Evolutionary conservation across 129 eudicot species (phyloP).

Genomic region (Flaveria linearis): DNA sequence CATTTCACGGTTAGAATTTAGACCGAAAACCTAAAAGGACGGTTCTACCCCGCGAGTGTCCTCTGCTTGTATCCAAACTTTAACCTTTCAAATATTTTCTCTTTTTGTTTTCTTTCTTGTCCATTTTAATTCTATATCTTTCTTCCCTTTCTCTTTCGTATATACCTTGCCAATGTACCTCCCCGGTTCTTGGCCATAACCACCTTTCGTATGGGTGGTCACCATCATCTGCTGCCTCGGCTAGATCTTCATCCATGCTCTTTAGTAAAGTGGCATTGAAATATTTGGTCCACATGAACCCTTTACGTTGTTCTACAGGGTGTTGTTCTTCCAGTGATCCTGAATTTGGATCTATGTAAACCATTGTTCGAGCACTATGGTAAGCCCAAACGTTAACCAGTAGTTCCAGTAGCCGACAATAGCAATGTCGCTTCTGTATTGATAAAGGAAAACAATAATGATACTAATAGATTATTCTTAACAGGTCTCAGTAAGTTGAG

Average conservation of each 20-base stretch:
- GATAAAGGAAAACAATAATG: neutral
- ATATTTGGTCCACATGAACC: constrained; percentile 85
- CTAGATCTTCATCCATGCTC: constrained; percentile 96
- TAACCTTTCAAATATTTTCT: constrained; percentile 70
- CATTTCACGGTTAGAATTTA: constrained; percentile 24
- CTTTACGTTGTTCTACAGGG: constrained; percentile 62
- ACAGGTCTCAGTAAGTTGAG: neutral
- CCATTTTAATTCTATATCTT: constrained; percentile 86
- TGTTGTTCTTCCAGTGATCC: constrained; percentile 86
- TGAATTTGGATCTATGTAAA: constrained; percentile 72
- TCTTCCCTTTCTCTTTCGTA: constrained; percentile 93
- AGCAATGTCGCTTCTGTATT: constrained; percentile 72
- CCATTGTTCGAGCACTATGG: constrained; percentile 84
- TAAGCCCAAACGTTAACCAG: constrained; percentile 97
- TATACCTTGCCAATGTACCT: constrained; percentile 92
- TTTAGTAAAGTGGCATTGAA: constrained; percentile 69
- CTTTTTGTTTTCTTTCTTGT: constrained; percentile 87
- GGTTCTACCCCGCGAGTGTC: constrained; percentile 65
- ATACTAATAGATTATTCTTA: neutral
- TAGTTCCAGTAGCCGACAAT: constrained; percentile 80
- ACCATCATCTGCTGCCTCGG: constrained; percentile 93
- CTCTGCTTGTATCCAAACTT: constrained; percentile 80
- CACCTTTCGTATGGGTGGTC: constrained; percentile 68
- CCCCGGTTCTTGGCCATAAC: constrained; percentile 98
- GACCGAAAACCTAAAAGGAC: constrained; percentile 1